Evolutionary conservation across 2,329 filamentous ascomycete genomes (phyloP), one percentile per base, ranked within the genome.

Genomic region (Aspergillus ibericus): DNA sequence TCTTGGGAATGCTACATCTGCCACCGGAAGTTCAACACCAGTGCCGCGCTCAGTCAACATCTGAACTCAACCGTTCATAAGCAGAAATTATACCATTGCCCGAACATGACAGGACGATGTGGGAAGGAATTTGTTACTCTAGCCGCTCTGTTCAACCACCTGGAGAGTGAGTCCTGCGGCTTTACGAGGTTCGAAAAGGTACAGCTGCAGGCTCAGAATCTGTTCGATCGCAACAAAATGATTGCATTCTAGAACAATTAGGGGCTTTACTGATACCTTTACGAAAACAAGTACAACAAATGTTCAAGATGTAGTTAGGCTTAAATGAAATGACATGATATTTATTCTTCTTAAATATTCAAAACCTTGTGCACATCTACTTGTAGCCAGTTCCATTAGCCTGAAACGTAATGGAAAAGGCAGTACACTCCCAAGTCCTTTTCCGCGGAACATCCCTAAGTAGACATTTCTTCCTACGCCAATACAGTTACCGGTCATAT

Each of bases 1-100:
- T 62, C 13, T 1, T 86, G 75, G 68, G 77, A 82, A 63, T 87
- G 84, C 72, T 82, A 82, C 59, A 59, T 88, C 4, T 88, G 86
- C 65, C 70, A 79, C 20, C 70, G 72, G 9, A 27, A 65, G 0
- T 88, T 85, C 60, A 53, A 25, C 0, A 57, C 50, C 0, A 54
- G 76, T 0, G 12, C 42, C 0, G 64, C 65, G 0, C 75, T 88
- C 2, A 82, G 83, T 49, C 73, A 79, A 54, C 85, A 89, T 63
- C 68, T 88, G 1, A 78, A 77, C 38, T 88, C 85, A 0, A 74
- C 81, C 0, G 70, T 66, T 0, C 84, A 85, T 74, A 75, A 78
- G 72, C 77, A 78, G 60, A 75, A 75, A 29, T 66, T 80, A 0
- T 79, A 82, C 62, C 72, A 76, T 64, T 81, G 78, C 52, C 78